Evolutionary conservation across 73 alveolate genomes (phyloP).

Genomic region (Tetrahymena thermophila): DNA sequence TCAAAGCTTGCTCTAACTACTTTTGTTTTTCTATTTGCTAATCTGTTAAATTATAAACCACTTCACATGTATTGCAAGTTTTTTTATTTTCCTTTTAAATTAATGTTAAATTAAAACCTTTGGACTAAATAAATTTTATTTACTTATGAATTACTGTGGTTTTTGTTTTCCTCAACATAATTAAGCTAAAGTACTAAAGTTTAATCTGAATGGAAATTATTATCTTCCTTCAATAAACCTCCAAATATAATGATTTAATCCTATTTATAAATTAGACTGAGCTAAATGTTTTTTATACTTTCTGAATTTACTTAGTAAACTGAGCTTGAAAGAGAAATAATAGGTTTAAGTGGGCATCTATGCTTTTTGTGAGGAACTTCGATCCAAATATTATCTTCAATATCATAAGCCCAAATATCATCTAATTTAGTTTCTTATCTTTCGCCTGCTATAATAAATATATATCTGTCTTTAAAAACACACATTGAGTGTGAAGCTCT

Average conservation of each 20-base stretch:
- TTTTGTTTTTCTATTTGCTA: background rate
- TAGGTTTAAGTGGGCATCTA: background rate
- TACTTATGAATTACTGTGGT: background rate
- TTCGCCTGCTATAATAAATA: background rate
- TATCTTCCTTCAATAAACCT: background rate
- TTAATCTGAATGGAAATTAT: background rate
- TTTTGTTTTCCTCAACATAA: background rate
- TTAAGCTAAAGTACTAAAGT: background rate
- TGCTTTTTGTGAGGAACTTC: background rate
- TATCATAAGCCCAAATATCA: background rate
- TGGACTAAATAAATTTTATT: background rate
- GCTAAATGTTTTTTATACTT: background rate
- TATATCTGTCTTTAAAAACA: background rate
- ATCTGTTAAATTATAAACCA: background rate
- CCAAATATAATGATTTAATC: background rate
- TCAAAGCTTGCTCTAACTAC: background rate
- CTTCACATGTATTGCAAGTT: background rate
- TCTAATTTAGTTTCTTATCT: background rate
- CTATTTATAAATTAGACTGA: background rate
- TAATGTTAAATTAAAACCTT: background rate
- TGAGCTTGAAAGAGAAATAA: background rate
- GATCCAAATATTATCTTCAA: background rate
- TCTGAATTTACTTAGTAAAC: background rate
- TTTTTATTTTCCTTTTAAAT: background rate
- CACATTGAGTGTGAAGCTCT: constrained; percentile 2